Percentiles rank a stretch among this genome's conserved stretches.
Conservation (phyloP, 1,139 yeast genomes). For the Diutina sp. region DNA sequence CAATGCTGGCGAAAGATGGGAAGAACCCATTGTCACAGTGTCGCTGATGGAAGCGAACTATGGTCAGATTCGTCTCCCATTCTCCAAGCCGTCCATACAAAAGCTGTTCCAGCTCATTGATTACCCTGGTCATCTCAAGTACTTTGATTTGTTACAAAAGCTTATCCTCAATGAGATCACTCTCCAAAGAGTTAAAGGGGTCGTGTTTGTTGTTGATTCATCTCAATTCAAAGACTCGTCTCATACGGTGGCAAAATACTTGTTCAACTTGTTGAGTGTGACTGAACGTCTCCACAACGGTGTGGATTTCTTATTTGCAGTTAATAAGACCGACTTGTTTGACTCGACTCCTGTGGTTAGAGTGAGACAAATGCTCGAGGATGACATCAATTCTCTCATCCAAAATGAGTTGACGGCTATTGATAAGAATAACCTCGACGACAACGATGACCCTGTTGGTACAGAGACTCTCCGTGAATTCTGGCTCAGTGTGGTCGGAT, state of each 20-base stretch:
- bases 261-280: constrained; percentile 39
- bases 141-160: constrained; percentile 37
- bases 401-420: constrained; percentile 31
- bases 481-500: constrained; percentile 35
- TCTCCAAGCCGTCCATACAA: constrained; percentile 19
- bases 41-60: constrained; percentile 32
- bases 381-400: constrained; percentile 49
- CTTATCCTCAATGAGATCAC: constrained; percentile 32
- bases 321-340: constrained; percentile 77
- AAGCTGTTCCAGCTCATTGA: constrained; percentile 45
- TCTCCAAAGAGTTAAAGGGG: constrained; percentile 40
- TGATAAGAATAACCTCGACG: constrained; percentile 18
- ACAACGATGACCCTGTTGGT: constrained; percentile 12
- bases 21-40: constrained; percentile 15
- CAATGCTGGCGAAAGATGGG: background rate
- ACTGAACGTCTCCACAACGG: constrained; percentile 55
- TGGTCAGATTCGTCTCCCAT: constrained; percentile 18
- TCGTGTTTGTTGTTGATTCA: constrained; percentile 60
- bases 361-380: constrained; percentile 44
- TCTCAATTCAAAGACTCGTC: constrained; percentile 12
- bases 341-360: constrained; percentile 62
- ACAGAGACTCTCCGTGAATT: constrained; percentile 21
- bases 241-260: constrained; percentile 32
- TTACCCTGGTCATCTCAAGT: constrained; percentile 77
- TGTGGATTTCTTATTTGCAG: constrained; percentile 59